phyloP scores from a whole-genome alignment of 2,329 filamentous ascomycete species.

The Magnaporthiopsis rhizophila region DNA sequence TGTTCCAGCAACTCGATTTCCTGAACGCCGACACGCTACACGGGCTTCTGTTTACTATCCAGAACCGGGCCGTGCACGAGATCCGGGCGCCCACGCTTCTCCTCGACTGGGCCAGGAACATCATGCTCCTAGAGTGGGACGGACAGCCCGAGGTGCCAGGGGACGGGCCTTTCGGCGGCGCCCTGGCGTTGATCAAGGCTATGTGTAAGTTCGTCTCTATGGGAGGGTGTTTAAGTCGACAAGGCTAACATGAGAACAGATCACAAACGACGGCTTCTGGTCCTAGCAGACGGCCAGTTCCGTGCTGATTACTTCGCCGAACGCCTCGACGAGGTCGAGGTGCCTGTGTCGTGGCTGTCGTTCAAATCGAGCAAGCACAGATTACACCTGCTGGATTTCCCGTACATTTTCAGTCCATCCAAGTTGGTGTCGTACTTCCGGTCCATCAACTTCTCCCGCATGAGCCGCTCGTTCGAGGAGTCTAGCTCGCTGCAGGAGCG shows the following conservation, averaged over 20 bases:
- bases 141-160: slow-evolving; percentile 62
- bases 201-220: slow-evolving; percentile 50
- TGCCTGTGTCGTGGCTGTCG: slow-evolving; percentile 64
- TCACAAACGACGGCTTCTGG: slow-evolving; percentile 52
- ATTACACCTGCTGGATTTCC: slow-evolving; percentile 70
- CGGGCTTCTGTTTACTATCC: slow-evolving; percentile 38
- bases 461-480: slow-evolving; percentile 72
- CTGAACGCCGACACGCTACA: slow-evolving; percentile 36
- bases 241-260: slow-evolving; percentile 31
- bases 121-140: slow-evolving; percentile 76
- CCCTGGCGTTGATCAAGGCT: slow-evolving; percentile 62
- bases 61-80: slow-evolving; percentile 48
- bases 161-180: slow-evolving; percentile 67
- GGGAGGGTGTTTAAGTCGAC: too few relatives aligned
- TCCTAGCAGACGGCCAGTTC: slow-evolving; percentile 63
- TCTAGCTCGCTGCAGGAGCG: slow-evolving; percentile 50
- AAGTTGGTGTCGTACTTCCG: slow-evolving; percentile 78
- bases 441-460: slow-evolving; percentile 76
- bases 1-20: slow-evolving; percentile 47
- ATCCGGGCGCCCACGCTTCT: slow-evolving; percentile 47
- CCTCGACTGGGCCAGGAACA: slow-evolving; percentile 65
- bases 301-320: slow-evolving; percentile 69
- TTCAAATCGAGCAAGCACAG: slow-evolving; percentile 53
- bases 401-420: slow-evolving; percentile 68
- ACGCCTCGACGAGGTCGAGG: slow-evolving; percentile 63